phyloP scores from a whole-genome alignment of 306 rosid genomes.

The Pueraria montana region DNA sequence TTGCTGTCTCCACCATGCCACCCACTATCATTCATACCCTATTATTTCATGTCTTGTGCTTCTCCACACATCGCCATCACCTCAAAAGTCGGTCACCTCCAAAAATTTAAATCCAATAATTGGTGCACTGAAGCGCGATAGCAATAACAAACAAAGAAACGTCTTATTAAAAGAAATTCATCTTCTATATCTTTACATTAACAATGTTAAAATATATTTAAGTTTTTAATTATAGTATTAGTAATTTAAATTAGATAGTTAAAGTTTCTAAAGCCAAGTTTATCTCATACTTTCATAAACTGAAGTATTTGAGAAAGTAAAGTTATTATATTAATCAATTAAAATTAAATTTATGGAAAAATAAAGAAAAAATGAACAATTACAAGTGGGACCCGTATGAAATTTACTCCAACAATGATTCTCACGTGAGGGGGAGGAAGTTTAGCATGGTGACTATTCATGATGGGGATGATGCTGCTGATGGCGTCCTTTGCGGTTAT shows the following conservation, averaged over 20 bases:
- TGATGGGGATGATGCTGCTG: slow-evolving; percentile 63
- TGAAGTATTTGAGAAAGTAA: slow-evolving; percentile 17
- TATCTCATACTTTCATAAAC: background rate
- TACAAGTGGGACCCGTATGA: slow-evolving; percentile 43
- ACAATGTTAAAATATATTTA: background rate
- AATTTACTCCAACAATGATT: slow-evolving; percentile 38
- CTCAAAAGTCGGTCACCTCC: slow-evolving; percentile 48
- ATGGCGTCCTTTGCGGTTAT: slow-evolving; percentile 72
- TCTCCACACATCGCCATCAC: slow-evolving; percentile 37
- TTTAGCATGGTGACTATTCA: slow-evolving; percentile 47
- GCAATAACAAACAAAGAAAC: background rate
- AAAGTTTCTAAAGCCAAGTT: background rate
- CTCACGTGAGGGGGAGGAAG: slow-evolving; percentile 43
- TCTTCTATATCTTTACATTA: background rate
- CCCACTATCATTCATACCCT: slow-evolving; percentile 39
- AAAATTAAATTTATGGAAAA: slow-evolving; percentile 36
- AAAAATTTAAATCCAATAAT: slow-evolving; percentile 39
- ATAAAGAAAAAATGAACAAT: slow-evolving; percentile 33
- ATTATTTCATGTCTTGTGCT: slow-evolving; percentile 38
- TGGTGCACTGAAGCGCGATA: background rate
- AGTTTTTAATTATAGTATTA: background rate
- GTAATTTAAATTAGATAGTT: background rate
- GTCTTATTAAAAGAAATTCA: background rate
- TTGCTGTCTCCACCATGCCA: slow-evolving; percentile 47
- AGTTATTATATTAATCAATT: background rate